phyloP scores from a whole-genome alignment of 2,329 filamentous ascomycete species.

The Colletotrichum liaoningense region DNA sequence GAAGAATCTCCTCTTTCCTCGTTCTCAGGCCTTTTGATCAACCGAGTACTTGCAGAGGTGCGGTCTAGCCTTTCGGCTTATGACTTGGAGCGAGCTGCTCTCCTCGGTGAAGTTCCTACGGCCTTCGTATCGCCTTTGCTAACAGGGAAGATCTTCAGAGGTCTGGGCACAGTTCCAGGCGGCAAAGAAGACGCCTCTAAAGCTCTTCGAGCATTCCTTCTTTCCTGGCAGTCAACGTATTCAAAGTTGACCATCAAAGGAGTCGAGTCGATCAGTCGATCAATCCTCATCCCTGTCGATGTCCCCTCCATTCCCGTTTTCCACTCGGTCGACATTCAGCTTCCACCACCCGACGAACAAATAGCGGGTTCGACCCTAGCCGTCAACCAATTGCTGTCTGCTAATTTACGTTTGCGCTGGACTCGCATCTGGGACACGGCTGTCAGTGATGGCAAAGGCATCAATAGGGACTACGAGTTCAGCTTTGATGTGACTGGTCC shows the following conservation, averaged over 20 bases:
- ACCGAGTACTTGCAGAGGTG: constrained; percentile 57
- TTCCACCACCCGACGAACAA: constrained; percentile 36
- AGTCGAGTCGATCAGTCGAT: constrained; percentile 52
- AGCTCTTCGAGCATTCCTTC: constrained; percentile 47
- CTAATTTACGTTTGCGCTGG: constrained; percentile 72
- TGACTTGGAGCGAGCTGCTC: constrained; percentile 67
- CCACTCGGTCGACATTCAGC: constrained; percentile 78
- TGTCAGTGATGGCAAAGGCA: constrained; percentile 39
- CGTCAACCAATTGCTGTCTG: constrained; percentile 73
- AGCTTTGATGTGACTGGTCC: constrained; percentile 84
- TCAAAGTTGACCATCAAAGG: constrained; percentile 46
- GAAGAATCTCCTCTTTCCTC: constrained; percentile 53
- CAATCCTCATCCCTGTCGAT: constrained; percentile 89
- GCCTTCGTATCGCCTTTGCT: constrained; percentile 55
- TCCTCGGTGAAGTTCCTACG: constrained; percentile 64
- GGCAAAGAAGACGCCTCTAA: constrained; percentile 46
- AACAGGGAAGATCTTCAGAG: constrained; percentile 63
- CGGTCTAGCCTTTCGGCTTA: constrained; percentile 56
- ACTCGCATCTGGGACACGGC: constrained; percentile 71
- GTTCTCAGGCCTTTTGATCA: constrained; percentile 60
- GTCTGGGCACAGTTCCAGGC: constrained; percentile 56
- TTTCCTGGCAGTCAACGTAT: constrained; percentile 50
- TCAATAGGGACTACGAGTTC: constrained; percentile 70
- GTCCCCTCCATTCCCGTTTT: constrained; percentile 86
- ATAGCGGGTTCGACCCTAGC: constrained; percentile 55